Evolutionary conservation across 2,329 filamentous ascomycete genomes (phyloP), one percentile per base, ranked within the genome.

Genomic region (Escovopsis sp.): DNA sequence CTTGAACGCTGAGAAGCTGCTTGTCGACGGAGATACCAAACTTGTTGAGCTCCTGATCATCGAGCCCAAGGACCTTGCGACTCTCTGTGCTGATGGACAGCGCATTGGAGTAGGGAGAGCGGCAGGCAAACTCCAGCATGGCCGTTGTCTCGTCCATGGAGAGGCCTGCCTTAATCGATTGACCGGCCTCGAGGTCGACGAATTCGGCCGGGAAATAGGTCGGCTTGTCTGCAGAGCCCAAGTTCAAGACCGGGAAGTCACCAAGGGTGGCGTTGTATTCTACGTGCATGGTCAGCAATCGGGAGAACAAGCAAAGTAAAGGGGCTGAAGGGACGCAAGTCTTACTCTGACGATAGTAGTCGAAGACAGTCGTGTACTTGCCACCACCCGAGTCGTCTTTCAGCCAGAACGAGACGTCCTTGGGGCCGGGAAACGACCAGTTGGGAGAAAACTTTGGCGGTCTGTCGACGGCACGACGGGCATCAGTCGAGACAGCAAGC

Each of bases 41-140:
- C 2, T 65, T 50, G 5, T 47, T 31, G n/a, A 71, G 63, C 0
- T 59, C 46, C 33, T 66, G 67, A 2, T 61, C 56, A 35, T 75
- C 69, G 2, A 85, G 65, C 2, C 72, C 71, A 16, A 89, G 65
- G 5, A 75, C 62, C 14, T 62, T 47, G 20, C 76, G 68, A 2
- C 74, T 81, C 8, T 69, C 66, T 0, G 57, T 67, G 2, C 71
- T 67, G 50, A 91, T 81, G 0, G 79, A 81, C 1, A 66, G 54
- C 0, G 79, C 82, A 48, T 89, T 93, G 6, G 70, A 62, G 2
- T 68, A 67, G 0, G 84, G 84, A 0, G 62, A 62, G 4, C 81
- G 72, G 43, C 81, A 84, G 1, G 85, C 81, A 54, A 85, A 84
- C 1, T 62, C 61, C 37, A 89, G 76, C 84, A 91, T 88, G 1